These are phyloP conservation scores for Grosmannia serpens DNA, from an alignment of 2,329 filamentous ascomycete species.

Conservation along the genomic window DNA sequence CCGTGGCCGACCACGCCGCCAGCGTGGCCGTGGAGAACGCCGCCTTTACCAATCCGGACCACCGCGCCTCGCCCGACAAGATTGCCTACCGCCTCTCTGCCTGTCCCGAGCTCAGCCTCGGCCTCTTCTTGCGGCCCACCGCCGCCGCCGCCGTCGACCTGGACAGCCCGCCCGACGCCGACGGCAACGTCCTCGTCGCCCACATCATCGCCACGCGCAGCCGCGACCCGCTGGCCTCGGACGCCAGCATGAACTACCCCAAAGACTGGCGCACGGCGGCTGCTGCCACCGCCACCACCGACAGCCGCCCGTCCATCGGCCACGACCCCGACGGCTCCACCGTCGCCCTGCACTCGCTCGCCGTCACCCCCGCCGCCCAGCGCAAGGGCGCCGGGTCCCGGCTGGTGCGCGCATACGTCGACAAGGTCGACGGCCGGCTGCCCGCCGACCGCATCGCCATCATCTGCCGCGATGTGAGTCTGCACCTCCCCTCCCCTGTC, in stretches of 20 bases:
- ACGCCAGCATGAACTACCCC: conserved; percentile 66
- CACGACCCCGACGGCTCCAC: conserved; percentile 65
- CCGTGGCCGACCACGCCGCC: conserved; percentile 50
- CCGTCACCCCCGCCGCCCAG: conserved; percentile 65
- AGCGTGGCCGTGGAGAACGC: conserved; percentile 43
- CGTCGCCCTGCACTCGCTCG: conserved; percentile 72
- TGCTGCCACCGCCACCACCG: conserved; percentile 17
- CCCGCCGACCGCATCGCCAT: conserved; percentile 51
- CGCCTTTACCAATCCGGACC: conserved; percentile 36
- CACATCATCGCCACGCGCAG: conserved; percentile 70
- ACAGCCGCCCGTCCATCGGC: conserved; percentile 33
- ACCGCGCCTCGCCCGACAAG: conserved; percentile 43
- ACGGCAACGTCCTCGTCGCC: conserved; percentile 54
- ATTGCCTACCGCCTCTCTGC: conserved; percentile 63
- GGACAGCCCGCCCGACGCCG: conserved; percentile 39
- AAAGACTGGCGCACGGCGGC: conserved; percentile 48
- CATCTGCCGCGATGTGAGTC: conserved; percentile 56
- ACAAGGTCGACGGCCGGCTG: conserved; percentile 46
- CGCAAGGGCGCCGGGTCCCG: conserved; percentile 61
- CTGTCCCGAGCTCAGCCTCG: conserved; percentile 67
- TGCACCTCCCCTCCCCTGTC: conserved; percentile 4
- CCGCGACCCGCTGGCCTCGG: conserved; percentile 50
- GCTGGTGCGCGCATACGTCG: conserved; percentile 64
- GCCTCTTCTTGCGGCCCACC: conserved; percentile 45
- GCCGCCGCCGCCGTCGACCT: conserved; percentile 37